Percentiles rank a stretch among this genome's conserved stretches.
Evolutionary conservation across 208 protist species (phyloP).

Genomic region (Trypanosoma brucei): DNA sequence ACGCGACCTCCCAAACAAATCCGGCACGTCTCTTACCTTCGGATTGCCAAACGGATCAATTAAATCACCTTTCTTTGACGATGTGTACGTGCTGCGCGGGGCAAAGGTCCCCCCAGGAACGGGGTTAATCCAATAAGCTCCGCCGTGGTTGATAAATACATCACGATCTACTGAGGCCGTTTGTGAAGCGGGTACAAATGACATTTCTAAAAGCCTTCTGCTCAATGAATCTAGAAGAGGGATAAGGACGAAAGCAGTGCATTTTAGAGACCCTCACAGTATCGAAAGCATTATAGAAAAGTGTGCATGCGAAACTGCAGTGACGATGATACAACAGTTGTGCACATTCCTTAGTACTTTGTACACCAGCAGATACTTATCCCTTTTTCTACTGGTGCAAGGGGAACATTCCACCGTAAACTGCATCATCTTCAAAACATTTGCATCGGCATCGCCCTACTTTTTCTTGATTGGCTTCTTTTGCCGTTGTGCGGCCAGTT

Average conservation of each 20-base stretch:
- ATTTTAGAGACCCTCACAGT: not conserved
- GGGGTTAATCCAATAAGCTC: conserved; percentile 78
- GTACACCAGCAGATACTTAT: no score
- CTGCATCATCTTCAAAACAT: no score
- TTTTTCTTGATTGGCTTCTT: conserved; percentile 37
- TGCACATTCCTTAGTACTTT: no score
- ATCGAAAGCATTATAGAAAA: not conserved
- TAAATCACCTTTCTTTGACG: conserved; percentile 8
- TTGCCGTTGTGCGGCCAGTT: conserved; percentile 43
- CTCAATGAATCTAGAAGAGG: not conserved
- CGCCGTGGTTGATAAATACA: conserved; percentile 77
- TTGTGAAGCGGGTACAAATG: conserved; percentile 35
- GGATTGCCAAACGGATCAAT: conserved; percentile 31
- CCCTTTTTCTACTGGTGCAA: no score
- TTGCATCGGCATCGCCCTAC: no score
- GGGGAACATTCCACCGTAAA: no score
- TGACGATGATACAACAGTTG: no score
- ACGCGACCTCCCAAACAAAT: conserved; percentile 66
- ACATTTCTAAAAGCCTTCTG: conserved; percentile 7
- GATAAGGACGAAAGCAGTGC: not conserved
- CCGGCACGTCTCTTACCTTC: conserved; percentile 25
- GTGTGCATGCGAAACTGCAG: no score
- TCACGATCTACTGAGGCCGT: conserved; percentile 68
- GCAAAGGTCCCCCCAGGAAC: conserved; percentile 53
- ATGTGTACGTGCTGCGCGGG: conserved; percentile 15